phyloP scores from a whole-genome alignment of 78 protist species.

The Neovahlkampfia damariscottae region DNA sequence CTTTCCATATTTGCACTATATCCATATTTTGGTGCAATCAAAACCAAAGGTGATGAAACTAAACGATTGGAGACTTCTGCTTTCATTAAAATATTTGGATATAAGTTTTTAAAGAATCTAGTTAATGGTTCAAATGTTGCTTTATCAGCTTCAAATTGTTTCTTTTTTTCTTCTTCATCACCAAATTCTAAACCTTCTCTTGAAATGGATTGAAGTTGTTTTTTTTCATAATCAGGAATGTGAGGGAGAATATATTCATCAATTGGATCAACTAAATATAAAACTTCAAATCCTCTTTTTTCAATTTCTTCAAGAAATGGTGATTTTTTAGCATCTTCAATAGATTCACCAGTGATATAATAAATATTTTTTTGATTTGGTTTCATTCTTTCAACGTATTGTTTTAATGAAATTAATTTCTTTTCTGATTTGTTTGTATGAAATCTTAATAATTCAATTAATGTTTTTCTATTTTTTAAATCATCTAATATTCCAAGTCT shows the following conservation, averaged over 20 bases:
- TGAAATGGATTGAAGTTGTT: constrained; percentile 65
- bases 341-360: constrained; percentile 77
- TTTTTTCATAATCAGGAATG: constrained; percentile 59
- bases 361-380: constrained; percentile 81
- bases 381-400: constrained; percentile 80
- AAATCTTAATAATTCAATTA: constrained; percentile 89
- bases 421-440: constrained; percentile 19
- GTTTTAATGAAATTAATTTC: constrained; percentile 51
- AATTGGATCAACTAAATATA: constrained; percentile 86
- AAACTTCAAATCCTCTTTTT: constrained; percentile 82
- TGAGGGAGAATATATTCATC: constrained; percentile 89
- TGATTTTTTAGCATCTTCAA: constrained; percentile 52
- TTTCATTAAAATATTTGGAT: constrained; percentile 39
- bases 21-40: constrained; percentile 71
- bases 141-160: constrained; percentile 39
- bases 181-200: constrained; percentile 75
- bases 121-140: constrained; percentile 58
- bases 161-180: constrained; percentile 32
- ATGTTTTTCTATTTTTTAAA: constrained; percentile 49
- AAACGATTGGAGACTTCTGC: constrained; percentile 63
- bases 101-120: constrained; percentile 36
- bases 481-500: constrained; percentile 97
- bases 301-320: constrained; percentile 76
- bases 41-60: constrained; percentile 59
- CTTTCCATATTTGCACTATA: constrained; percentile 87